Conservation (phyloP, 2,329 filamentous ascomycete genomes). For the Truncatella angustata region DNA sequence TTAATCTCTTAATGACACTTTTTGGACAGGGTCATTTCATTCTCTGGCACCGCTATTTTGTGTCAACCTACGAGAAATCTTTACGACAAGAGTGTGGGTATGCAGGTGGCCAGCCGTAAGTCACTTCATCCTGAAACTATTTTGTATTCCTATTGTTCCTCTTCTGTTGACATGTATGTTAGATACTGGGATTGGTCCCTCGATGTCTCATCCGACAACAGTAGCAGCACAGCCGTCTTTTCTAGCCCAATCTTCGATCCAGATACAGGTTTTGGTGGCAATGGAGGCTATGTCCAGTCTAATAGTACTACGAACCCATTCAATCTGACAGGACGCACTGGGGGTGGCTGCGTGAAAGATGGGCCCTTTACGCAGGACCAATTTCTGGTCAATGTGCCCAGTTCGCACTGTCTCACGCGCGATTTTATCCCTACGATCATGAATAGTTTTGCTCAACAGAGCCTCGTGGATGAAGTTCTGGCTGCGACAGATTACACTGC, state of each 20-base stretch:
- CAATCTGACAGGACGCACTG: conserved; percentile 6
- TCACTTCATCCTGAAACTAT: neutral
- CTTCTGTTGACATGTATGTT: neutral
- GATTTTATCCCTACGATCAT: conserved; percentile 4
- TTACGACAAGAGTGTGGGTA: conserved; percentile 23
- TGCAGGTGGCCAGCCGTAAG: conserved; percentile 7
- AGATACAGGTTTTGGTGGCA: conserved; percentile 2
- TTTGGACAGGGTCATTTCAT: neutral
- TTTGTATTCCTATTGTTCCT: neutral
- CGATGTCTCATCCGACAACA: neutral
- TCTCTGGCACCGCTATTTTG: conserved; percentile 28
- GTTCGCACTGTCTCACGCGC: conserved; percentile 1
- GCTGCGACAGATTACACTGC: conserved; percentile 25
- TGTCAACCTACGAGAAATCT: conserved; percentile 29
- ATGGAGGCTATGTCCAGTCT: neutral
- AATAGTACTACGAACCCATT: neutral
- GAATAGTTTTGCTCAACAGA: conserved; percentile 26
- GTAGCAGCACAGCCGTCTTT: neutral
- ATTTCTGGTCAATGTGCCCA: conserved; percentile 5
- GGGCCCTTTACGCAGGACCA: conserved; percentile 18
- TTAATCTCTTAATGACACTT: neutral
- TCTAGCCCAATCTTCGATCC: neutral
- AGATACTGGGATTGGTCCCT: conserved; percentile 10
- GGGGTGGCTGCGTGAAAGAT: neutral
- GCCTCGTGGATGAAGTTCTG: conserved; percentile 21